A percentile compares a stretch with the other conserved stretches of the same genome.
Conservation (phyloP, 345 rosid species). For the Salix dunnii region DNA sequence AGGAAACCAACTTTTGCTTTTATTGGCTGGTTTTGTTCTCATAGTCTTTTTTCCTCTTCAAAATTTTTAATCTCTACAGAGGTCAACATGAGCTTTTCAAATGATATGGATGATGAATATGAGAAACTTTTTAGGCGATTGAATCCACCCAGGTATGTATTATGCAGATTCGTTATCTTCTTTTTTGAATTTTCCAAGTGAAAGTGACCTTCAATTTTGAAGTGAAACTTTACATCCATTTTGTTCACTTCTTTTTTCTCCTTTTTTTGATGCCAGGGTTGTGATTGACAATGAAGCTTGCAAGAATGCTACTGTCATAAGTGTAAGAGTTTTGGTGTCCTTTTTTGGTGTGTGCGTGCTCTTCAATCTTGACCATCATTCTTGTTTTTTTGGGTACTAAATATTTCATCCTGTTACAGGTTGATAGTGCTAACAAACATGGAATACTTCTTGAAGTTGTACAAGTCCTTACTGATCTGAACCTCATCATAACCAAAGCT, state of each 20-base stretch:
- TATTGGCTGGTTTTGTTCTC: conserved; percentile 14
- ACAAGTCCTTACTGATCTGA: conserved; percentile 87
- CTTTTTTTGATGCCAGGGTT: conserved; percentile 52
- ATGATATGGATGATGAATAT: conserved; percentile 75
- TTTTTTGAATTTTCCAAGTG: conserved; percentile 11
- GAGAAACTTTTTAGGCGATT: conserved; percentile 82
- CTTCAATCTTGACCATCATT: background rate
- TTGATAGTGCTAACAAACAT: conserved; percentile 31
- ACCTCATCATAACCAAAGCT: conserved; percentile 75
- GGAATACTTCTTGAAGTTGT: conserved; percentile 61
- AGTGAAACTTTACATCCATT: conserved; percentile 9
- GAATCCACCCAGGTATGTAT: conserved; percentile 82
- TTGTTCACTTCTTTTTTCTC: background rate
- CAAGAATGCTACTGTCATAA: conserved; percentile 82
- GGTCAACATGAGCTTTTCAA: conserved; percentile 61
- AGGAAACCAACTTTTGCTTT: conserved; percentile 7
- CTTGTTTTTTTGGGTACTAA: background rate
- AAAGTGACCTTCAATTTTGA: conserved; percentile 3
- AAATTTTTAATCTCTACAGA: conserved; percentile 34
- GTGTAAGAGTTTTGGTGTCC: conserved; percentile 39
- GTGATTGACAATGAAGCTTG: conserved; percentile 89
- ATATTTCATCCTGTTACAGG: conserved; percentile 39
- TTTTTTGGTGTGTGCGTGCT: conserved; percentile 3
- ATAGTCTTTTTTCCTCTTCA: background rate
- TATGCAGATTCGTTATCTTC: background rate